phyloP scores from a whole-genome alignment of 176 grass and related monocot genomes.

The Aegilops sharonensis region DNA sequence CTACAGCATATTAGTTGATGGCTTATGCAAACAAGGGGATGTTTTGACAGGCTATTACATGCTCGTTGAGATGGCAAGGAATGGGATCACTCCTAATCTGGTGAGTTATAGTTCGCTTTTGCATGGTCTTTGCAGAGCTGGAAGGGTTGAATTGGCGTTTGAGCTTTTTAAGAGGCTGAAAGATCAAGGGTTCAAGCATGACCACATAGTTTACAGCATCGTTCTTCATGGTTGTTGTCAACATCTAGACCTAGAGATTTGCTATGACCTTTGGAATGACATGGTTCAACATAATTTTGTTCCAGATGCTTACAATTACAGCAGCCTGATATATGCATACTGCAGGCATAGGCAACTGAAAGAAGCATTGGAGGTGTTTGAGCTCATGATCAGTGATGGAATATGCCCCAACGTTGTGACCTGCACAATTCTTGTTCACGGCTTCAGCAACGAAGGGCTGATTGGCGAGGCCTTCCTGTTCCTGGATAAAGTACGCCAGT shows the following conservation, averaged over 20 bases:
- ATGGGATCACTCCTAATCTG: slow-evolving; percentile 46
- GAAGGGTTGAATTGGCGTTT: slow-evolving; percentile 35
- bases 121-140: slow-evolving; percentile 53
- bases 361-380: slow-evolving; percentile 55
- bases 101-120: slow-evolving; percentile 62
- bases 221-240: slow-evolving; percentile 60
- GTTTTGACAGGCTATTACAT: slow-evolving; percentile 36
- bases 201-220: slow-evolving; percentile 58
- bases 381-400: slow-evolving; percentile 56
- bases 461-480: slow-evolving; percentile 60
- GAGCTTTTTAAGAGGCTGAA: slow-evolving; percentile 42
- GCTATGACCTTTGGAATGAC: slow-evolving; percentile 45
- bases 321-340: slow-evolving; percentile 59
- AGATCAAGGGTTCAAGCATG: slow-evolving; percentile 37
- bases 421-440: slow-evolving; percentile 65
- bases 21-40: slow-evolving; percentile 52
- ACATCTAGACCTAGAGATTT: slow-evolving; percentile 41
- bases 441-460: slow-evolving; percentile 48
- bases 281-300: slow-evolving; percentile 46
- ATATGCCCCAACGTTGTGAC: slow-evolving; percentile 59
- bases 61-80: slow-evolving; percentile 54
- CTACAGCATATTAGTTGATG: slow-evolving; percentile 65
- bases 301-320: slow-evolving; percentile 63
- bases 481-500: slow-evolving; percentile 44
- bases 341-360: slow-evolving; percentile 52